phyloP scores from a whole-genome alignment of 2,329 filamentous ascomycete genomes.

The Nigrospora oryzae region DNA sequence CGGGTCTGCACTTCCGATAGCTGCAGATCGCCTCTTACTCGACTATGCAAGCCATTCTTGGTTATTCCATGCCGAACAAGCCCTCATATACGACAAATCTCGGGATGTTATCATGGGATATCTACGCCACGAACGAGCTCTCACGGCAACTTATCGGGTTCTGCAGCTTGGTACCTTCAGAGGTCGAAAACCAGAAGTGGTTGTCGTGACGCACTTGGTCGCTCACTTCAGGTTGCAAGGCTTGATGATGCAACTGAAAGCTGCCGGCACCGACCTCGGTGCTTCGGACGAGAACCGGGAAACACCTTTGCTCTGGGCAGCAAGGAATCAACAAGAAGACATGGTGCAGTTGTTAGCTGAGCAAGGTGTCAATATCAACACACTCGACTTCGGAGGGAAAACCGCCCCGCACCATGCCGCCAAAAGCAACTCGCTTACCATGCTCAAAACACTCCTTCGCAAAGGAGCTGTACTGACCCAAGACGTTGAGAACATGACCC shows the following conservation, averaged over 20 bases:
- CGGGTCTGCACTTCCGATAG: too few species aligned
- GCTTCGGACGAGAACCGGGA: background rate
- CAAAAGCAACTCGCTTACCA: background rate
- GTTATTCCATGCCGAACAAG: background rate
- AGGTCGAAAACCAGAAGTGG: background rate
- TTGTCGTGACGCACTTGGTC: background rate
- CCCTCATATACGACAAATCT: background rate
- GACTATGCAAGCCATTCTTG: constrained; percentile 4
- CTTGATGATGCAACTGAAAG: background rate
- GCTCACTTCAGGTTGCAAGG: background rate
- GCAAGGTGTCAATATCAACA: background rate
- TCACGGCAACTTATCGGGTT: background rate
- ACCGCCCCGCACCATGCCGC: background rate
- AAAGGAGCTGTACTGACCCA: background rate
- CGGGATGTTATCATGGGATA: background rate
- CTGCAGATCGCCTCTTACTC: background rate
- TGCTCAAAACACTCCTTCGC: background rate
- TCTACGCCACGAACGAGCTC: background rate
- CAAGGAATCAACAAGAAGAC: background rate
- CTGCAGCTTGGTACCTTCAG: background rate
- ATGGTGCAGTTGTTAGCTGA: background rate
- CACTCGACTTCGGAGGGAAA: background rate
- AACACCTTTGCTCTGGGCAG: background rate
- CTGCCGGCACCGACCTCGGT: background rate
- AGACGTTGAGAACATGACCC: background rate